phyloP scores from a whole-genome alignment of 1,284 basidiomycete species.

The Chiua sp. region DNA sequence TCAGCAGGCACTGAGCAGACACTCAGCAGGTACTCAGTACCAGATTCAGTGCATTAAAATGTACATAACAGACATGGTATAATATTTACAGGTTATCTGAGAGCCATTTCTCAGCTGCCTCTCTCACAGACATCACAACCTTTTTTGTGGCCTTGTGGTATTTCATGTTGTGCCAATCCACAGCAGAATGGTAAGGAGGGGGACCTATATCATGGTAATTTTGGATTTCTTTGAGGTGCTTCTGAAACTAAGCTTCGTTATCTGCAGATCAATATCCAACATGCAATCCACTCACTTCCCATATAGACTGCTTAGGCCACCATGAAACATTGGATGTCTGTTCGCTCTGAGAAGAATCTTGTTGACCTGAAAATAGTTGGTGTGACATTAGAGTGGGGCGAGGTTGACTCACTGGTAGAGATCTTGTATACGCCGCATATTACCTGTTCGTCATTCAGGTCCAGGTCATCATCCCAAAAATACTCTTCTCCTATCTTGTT shows the following conservation, averaged over 20 bases:
- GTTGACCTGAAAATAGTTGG: background rate
- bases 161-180: background rate
- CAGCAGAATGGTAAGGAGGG: background rate
- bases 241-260: constrained; percentile 8
- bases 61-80: too few species aligned
- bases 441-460: constrained; percentile 5
- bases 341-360: background rate
- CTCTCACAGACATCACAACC: background rate
- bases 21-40: too few species aligned
- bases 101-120: too few species aligned
- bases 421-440: constrained; percentile 18
- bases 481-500: background rate
- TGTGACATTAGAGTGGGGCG: too few species aligned
- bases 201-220: background rate
- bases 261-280: constrained; percentile 13
- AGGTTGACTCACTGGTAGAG: constrained; percentile 7
- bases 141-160: background rate
- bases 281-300: background rate
- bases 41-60: too few species aligned
- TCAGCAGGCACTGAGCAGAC: too few species aligned
- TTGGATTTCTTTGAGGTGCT: background rate
- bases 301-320: constrained; percentile 1
- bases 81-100: too few species aligned
- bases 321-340: background rate
- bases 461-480: constrained; percentile 14